phyloP scores from a whole-genome alignment of 2,329 filamentous ascomycete species.

The Xylariaceae sp. region DNA sequence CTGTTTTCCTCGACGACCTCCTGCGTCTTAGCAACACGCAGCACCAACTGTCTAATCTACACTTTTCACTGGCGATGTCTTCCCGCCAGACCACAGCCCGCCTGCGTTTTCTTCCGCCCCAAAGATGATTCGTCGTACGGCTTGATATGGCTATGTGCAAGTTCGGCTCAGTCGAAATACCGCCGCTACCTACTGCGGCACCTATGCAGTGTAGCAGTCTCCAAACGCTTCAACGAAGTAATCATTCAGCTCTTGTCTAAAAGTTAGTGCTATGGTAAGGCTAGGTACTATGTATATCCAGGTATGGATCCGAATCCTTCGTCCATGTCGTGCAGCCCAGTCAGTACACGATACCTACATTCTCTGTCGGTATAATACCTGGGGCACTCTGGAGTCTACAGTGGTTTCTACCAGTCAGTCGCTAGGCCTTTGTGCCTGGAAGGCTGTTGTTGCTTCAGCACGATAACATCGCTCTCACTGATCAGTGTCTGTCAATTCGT shows the following conservation, averaged over 20 bases:
- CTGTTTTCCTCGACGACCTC: conserved; percentile 21
- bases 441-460: too few relatives aligned
- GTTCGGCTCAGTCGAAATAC: not conserved
- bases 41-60: conserved; percentile 4
- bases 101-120: not conserved
- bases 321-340: not conserved
- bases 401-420: too few relatives aligned
- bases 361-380: too few relatives aligned
- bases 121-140: not conserved
- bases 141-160: not conserved
- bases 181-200: not conserved
- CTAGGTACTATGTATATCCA: not conserved
- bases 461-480: too few relatives aligned
- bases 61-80: not conserved
- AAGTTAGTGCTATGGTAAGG: not conserved
- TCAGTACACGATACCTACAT: not conserved
- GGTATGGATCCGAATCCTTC: not conserved
- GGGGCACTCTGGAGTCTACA: too few relatives aligned
- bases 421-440: too few relatives aligned
- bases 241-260: conserved; percentile 1
- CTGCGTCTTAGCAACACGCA: conserved; percentile 15
- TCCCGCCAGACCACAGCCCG: conserved; percentile 2
- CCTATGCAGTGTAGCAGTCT: not conserved
- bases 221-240: not conserved
- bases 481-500: too few relatives aligned